These are phyloP conservation scores for Grosmannia clavigera DNA, from an alignment of 2,329 filamentous ascomycete species.

Conservation along the genomic window DNA sequence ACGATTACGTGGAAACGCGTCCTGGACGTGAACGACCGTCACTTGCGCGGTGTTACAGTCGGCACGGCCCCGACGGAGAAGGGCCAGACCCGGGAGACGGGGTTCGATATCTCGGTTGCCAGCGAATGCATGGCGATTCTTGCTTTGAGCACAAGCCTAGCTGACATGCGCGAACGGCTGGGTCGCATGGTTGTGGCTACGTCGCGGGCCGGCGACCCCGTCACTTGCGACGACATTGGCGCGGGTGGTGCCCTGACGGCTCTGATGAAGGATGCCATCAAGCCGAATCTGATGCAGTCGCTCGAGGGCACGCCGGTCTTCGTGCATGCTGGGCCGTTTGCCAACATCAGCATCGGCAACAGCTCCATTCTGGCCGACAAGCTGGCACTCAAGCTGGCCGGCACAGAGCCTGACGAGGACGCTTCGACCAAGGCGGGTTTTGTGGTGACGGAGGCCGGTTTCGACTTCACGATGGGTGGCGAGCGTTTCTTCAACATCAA, in stretches of 20 bases:
- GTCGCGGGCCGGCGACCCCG: constrained; percentile 72
- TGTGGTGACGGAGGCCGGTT: constrained; percentile 92
- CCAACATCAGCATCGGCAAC: constrained; percentile 96
- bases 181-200: constrained; percentile 93
- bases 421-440: constrained; percentile 74
- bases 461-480: constrained; percentile 99
- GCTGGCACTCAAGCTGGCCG: constrained; percentile 87
- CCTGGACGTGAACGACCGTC: constrained; percentile 91
- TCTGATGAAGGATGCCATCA: constrained; percentile 96
- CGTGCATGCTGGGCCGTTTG: constrained; percentile 93
- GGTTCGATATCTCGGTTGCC: constrained; percentile 95
- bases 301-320: constrained; percentile 95
- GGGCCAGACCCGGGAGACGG: constrained; percentile 75
- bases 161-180: constrained; percentile 83
- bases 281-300: constrained; percentile 98
- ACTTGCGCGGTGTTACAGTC: constrained; percentile 79
- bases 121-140: constrained; percentile 98
- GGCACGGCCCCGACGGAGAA: constrained; percentile 85
- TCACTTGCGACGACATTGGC: constrained; percentile 93
- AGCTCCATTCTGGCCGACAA: constrained; percentile 92
- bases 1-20: constrained; percentile 97
- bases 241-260: constrained; percentile 85
- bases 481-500: constrained; percentile 99
- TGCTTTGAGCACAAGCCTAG: constrained; percentile 75
- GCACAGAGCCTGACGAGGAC: constrained; percentile 85